These are phyloP conservation scores for Euclidium syriacum DNA, from an alignment of 345 rosid genomes.

Conservation along the genomic window DNA sequence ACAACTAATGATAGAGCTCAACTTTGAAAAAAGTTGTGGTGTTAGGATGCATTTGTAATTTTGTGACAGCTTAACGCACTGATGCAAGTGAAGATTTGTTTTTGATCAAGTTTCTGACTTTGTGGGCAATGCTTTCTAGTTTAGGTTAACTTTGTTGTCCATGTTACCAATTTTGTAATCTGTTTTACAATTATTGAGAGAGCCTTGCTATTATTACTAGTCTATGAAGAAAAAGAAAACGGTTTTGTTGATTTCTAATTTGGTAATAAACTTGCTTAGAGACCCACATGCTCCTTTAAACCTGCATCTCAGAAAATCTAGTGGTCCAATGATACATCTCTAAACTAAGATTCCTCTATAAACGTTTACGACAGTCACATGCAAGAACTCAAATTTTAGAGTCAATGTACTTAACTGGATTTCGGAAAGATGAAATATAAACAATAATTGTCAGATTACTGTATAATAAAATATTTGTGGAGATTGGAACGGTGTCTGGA, in stretches of 20 bases:
- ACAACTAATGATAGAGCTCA: not conserved
- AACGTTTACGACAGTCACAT: too few species aligned
- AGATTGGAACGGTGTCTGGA: conserved; percentile 13
- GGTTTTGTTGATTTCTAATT: not conserved
- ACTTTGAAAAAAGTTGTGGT: not conserved
- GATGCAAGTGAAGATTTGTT: not conserved
- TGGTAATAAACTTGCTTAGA: too few species aligned
- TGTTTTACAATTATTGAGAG: not conserved
- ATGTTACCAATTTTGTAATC: not conserved
- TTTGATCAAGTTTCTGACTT: not conserved
- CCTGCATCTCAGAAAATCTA: too few species aligned
- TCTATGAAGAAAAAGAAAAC: not conserved
- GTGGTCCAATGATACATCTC: too few species aligned
- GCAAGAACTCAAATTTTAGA: too few species aligned
- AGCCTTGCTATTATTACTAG: not conserved
- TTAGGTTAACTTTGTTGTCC: not conserved
- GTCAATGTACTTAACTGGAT: too few species aligned
- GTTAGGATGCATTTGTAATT: not conserved
- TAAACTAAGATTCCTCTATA: too few species aligned
- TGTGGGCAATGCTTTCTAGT: not conserved
- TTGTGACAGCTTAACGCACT: not conserved
- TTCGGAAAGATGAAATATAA: too few species aligned
- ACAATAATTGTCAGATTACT: not conserved
- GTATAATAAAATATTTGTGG: not conserved
- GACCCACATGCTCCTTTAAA: too few species aligned